Percentiles rank a stretch among this genome's conserved stretches.
These are phyloP conservation scores for Scenedesmus sp. DNA, from an alignment of 163 green algal genomes.

Conservation along the genomic window DNA sequence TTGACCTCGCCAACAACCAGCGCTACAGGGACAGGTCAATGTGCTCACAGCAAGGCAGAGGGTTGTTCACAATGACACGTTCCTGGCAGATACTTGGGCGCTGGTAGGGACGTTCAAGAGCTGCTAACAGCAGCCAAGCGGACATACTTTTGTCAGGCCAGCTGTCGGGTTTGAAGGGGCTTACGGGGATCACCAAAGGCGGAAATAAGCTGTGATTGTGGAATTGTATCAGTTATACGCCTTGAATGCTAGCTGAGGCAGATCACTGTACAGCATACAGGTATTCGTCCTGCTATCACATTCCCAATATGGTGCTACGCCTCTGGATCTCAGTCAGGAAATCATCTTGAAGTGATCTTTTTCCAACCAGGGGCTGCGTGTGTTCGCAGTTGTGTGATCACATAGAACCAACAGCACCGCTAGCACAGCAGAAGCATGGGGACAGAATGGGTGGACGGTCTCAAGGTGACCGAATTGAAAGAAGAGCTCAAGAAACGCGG, in stretches of 20 bases:
- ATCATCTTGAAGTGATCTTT: neutral
- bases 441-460: conserved; percentile 46
- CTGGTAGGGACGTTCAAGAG: neutral
- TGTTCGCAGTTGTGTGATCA: neutral
- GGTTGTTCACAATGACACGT: neutral
- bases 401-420: neutral
- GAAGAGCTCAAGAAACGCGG: conserved; percentile 68
- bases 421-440: neutral
- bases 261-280: too few relatives aligned
- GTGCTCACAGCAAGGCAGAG: neutral
- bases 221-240: too few relatives aligned
- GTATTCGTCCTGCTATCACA: too few relatives aligned
- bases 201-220: too few relatives aligned
- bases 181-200: neutral
- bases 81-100: neutral
- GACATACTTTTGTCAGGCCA: neutral
- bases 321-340: neutral
- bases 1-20: conserved; percentile 42
- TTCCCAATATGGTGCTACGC: neutral
- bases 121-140: neutral
- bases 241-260: too few relatives aligned
- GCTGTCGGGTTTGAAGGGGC: neutral
- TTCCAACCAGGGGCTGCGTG: neutral
- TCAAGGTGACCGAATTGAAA: conserved; percentile 68
- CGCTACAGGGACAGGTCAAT: neutral